A percentile compares a stretch with the other conserved stretches of the same genome.
phyloP scores from a whole-genome alignment of 2,329 filamentous ascomycete species.

The Diaporthe caulivora region DNA sequence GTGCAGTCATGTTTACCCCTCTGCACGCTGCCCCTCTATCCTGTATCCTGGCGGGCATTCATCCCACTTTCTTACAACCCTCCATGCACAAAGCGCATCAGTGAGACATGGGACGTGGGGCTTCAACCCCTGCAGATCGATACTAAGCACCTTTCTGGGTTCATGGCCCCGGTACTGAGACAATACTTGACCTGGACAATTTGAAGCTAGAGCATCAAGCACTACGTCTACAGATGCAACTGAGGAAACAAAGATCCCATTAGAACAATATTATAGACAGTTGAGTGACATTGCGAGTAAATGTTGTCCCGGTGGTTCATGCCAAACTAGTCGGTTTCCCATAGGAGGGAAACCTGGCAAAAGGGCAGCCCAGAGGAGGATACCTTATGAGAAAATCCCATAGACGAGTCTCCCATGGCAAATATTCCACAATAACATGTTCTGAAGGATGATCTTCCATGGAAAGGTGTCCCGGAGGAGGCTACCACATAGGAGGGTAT shows the following conservation, averaged over 20 bases:
- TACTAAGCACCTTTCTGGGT: background rate
- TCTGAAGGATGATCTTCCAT: background rate
- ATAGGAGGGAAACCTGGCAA: no score
- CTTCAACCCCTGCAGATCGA: background rate
- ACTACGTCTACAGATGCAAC: background rate
- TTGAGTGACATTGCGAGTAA: background rate
- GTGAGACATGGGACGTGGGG: slow-evolving; percentile 19
- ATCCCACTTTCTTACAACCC: slow-evolving; percentile 18
- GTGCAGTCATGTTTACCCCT: background rate
- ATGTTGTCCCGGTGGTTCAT: background rate
- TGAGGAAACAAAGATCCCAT: background rate
- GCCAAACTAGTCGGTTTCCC: background rate
- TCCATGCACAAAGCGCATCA: slow-evolving; percentile 3
- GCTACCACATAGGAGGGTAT: no score
- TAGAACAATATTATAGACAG: background rate
- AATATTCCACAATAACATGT: no score
- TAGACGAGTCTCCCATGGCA: background rate
- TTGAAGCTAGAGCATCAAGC: background rate
- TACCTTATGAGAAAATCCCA: background rate
- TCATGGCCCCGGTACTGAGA: background rate
- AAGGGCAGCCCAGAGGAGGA: no score
- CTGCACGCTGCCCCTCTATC: background rate
- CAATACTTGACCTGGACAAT: background rate
- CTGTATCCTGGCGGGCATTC: background rate
- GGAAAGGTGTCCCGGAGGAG: background rate